phyloP scores from a whole-genome alignment of 305 asterid genomes.

The Fraxinus ornus region DNA sequence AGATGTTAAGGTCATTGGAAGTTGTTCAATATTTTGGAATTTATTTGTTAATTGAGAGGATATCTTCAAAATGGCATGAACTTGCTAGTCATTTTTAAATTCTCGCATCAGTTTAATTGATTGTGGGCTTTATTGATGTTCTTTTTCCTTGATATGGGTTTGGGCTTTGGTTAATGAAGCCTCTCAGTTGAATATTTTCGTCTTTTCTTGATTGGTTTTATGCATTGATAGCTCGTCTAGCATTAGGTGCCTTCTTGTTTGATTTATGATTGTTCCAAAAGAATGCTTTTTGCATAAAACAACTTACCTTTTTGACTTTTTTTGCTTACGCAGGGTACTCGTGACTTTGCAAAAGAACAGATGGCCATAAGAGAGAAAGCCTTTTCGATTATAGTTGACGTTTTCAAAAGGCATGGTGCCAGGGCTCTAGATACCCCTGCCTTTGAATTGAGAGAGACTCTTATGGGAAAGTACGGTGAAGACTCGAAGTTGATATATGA shows the following conservation, averaged over 20 bases:
- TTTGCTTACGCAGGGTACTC: constrained; percentile 60
- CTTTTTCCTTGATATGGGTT: not conserved
- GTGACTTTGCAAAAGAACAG: constrained; percentile 90
- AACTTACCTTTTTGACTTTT: constrained; percentile 10
- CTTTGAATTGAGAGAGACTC: constrained; percentile 92
- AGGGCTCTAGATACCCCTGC: constrained; percentile 85
- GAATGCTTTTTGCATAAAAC: not conserved
- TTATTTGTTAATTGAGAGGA: not conserved
- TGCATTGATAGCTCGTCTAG: not conserved
- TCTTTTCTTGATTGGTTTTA: constrained; percentile 8
- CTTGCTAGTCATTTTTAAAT: constrained; percentile 11
- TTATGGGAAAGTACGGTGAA: constrained; percentile 94
- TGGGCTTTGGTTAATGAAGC: not conserved
- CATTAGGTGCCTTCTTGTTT: constrained; percentile 8
- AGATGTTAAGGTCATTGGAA: not conserved
- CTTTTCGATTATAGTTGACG: constrained; percentile 55
- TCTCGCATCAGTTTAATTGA: constrained; percentile 17
- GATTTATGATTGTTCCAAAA: not conserved
- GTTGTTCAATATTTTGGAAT: not conserved
- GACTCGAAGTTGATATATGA: constrained; percentile 93
- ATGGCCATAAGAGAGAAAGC: constrained; percentile 80
- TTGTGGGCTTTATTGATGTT: not conserved
- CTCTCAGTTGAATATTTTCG: not conserved
- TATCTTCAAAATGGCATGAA: not conserved
- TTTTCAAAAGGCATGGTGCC: constrained; percentile 86